Base-by-base conservation (phyloP, 192 early-diverging fungal genomes). In the Neocallimastix lanati region DNA sequence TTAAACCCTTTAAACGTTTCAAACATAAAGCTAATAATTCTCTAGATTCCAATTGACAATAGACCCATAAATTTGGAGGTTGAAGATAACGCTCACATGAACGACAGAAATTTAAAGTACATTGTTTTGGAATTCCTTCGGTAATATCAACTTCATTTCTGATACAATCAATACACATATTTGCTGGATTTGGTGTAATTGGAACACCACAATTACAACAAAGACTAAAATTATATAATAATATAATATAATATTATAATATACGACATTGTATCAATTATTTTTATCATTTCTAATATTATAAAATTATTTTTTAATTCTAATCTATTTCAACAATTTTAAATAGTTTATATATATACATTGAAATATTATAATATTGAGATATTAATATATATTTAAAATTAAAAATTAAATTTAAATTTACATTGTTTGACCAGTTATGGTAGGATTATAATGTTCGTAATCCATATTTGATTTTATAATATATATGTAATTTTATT, bases 111-210 rank as follows among this genome's bases (percentile, higher is more conserved):
- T 97, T 95, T 29, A 99, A 83, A 29, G 94, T 97, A 58, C 92
- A 93, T 79, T 97, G 94, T 87, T 99, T 99, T 35, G 97, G 97
- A 78, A 96, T 99, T 29, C 96, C 96, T 84, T 99, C 97, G 13
- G 96, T 98, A 83, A 99, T 98, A 83, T 99, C 97, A 67, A 98
- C 95, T 79, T 96, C 93, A 78, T 92, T 93, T 76, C 96, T 93
- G 84, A 99, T 96, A 86, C 97, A 99, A 89, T 95, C 94, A 81
- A 96, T 91, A 85, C 97, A 99, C 95, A 97, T 96, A 88, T 96
- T 97, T 67, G 97, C 95, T 30, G 96, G 93, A 86, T 99, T 99
- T 29, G 97, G 96, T 50, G 95, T 90, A 80, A 97, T 96, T 12
- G 93, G 90, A 14, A 92, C 92, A 81, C 96, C 97, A 88, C 97